A percentile compares a stretch with the other conserved stretches of the same genome.
phyloP scores from a whole-genome alignment of 768 basidiomycete species.

The Lactifluus volemus region DNA sequence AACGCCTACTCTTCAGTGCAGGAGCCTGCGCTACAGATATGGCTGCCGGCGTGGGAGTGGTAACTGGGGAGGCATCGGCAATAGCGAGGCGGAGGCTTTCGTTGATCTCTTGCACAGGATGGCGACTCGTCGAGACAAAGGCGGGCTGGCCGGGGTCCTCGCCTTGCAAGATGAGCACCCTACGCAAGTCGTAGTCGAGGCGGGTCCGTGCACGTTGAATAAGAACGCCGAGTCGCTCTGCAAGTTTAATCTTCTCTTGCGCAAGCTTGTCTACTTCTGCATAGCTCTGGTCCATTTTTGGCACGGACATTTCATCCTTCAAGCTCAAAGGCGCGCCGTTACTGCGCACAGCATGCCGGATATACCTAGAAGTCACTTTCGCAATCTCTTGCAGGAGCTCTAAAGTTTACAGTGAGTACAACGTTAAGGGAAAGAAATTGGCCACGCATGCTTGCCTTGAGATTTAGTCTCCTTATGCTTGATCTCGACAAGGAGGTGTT shows the following conservation, averaged over 20 bases:
- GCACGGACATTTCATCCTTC: constrained; percentile 33
- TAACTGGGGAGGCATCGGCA: constrained; percentile 12
- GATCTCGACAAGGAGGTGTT: constrained; percentile 41
- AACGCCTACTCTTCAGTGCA: constrained; percentile 11
- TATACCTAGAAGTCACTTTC: constrained; percentile 35
- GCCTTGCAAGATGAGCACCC: constrained; percentile 37
- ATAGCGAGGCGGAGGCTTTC: constrained; percentile 17
- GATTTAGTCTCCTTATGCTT: constrained; percentile 35
- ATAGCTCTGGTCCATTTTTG: constrained; percentile 27
- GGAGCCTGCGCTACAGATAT: constrained; percentile 3
- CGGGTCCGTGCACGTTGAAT: constrained; percentile 38
- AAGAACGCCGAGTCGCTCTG: constrained; percentile 37
- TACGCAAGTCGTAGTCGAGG: constrained; percentile 38
- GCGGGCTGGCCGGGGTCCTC: constrained; percentile 31
- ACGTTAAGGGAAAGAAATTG: background rate
- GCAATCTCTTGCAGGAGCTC: constrained; percentile 38
- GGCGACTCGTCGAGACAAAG: constrained; percentile 24
- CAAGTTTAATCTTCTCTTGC: constrained; percentile 36
- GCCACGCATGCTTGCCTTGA: constrained; percentile 28
- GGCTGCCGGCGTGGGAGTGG: constrained; percentile 8
- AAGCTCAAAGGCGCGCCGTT: constrained; percentile 18
- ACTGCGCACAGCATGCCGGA: constrained; percentile 34
- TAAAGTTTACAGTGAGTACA: constrained; percentile 14
- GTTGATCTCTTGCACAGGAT: constrained; percentile 32
- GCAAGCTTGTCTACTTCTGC: constrained; percentile 28